Conservation (phyloP, 2,329 filamentous ascomycete genomes). For the Fusarium sororula region DNA sequence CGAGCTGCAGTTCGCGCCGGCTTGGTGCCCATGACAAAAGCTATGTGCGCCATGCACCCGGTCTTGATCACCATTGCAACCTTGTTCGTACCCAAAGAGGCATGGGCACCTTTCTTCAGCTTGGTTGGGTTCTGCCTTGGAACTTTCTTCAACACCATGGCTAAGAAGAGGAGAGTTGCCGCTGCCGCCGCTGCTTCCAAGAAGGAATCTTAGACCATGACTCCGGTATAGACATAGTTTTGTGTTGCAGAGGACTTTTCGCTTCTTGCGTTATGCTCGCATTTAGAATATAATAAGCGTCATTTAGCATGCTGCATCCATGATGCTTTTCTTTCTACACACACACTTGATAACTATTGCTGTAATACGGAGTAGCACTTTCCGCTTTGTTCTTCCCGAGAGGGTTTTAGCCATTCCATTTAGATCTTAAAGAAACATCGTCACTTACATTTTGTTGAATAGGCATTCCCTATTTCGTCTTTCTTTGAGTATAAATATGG, state of each 20-base stretch:
- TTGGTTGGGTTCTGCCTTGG: constrained; percentile 7
- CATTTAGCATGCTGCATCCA: background rate
- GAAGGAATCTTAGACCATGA: background rate
- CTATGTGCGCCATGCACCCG: constrained; percentile 12
- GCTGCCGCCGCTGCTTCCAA: constrained; percentile 35
- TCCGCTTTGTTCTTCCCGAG: rapidly evolving
- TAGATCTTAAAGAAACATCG: no score
- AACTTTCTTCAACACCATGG: constrained; percentile 11
- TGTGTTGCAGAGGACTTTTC: background rate
- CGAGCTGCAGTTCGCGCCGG: constrained; percentile 1
- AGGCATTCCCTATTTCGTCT: background rate
- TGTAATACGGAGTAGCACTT: background rate
- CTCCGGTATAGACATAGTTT: background rate
- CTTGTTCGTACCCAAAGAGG: background rate
- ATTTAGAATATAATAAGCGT: background rate
- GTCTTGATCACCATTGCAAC: constrained; percentile 3
- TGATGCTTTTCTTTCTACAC: background rate
- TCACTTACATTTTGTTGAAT: background rate
- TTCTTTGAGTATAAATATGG: no score
- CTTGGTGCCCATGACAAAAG: constrained; percentile 12
- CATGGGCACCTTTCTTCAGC: constrained; percentile 8
- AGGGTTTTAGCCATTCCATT: rapidly evolving
- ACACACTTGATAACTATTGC: background rate
- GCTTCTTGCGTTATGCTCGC: background rate
- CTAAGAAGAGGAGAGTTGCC: constrained; percentile 7